A percentile compares a stretch with the other conserved stretches of the same genome.
These are phyloP conservation scores for Fusarium sp. DNA, from an alignment of 2,329 filamentous ascomycete species.

Conservation along the genomic window DNA sequence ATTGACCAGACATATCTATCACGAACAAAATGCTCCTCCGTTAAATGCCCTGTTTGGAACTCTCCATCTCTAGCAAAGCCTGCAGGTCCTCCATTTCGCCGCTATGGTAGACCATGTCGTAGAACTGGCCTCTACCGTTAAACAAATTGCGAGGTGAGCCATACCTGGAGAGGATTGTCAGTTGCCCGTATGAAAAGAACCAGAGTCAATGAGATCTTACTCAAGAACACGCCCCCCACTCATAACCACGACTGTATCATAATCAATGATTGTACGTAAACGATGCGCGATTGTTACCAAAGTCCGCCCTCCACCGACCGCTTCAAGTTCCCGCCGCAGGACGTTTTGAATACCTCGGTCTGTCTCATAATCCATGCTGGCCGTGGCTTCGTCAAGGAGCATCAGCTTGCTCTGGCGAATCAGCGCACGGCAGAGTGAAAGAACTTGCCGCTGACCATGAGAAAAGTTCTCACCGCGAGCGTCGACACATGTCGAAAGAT, in stretches of 20 bases:
- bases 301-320: conserved; percentile 55
- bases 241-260: conserved; percentile 66
- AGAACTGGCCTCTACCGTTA: conserved; percentile 55
- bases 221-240: conserved; percentile 61
- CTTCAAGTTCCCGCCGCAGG: conserved; percentile 58
- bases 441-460: conserved; percentile 65
- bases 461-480: conserved; percentile 64
- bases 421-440: conserved; percentile 64
- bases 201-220: conserved; percentile 45
- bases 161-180: conserved; percentile 42
- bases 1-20: background rate
- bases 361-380: conserved; percentile 67
- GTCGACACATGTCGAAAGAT: conserved; percentile 57
- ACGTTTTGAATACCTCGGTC: conserved; percentile 64
- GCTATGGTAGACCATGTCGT: conserved; percentile 64
- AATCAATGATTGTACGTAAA: conserved; percentile 66
- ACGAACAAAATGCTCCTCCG: background rate
- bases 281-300: conserved; percentile 67
- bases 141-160: conserved; percentile 59
- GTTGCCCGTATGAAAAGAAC: background rate
- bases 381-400: conserved; percentile 66
- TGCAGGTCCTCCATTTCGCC: conserved; percentile 59
- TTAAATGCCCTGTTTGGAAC: background rate
- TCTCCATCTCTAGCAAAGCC: conserved; percentile 41
- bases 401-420: conserved; percentile 64